phyloP scores from a whole-genome alignment of 2,329 filamentous ascomycete genomes.

The Paraphoma sp. region DNA sequence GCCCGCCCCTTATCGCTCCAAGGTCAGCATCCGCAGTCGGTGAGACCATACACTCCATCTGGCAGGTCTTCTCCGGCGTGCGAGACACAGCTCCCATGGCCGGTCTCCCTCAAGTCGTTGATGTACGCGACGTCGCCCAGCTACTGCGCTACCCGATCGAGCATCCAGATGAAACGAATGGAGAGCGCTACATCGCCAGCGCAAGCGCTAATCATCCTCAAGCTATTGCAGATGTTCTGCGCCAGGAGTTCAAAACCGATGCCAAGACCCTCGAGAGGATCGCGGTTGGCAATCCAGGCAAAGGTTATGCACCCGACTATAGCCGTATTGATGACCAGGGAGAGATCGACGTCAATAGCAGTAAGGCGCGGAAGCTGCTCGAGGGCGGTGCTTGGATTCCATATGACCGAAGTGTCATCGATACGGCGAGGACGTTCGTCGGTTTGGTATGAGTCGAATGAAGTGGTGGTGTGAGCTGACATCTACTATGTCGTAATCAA shows the following conservation, averaged over 20 bases:
- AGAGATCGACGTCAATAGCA: constrained; percentile 13
- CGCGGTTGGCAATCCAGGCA: constrained; percentile 45
- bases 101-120: constrained; percentile 44
- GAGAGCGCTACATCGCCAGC: constrained; percentile 52
- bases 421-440: constrained; percentile 46
- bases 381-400: constrained; percentile 20
- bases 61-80: constrained; percentile 43
- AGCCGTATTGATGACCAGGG: constrained; percentile 25
- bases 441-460: constrained; percentile 1
- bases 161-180: constrained; percentile 45
- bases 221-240: constrained; percentile 52
- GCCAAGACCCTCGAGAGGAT: constrained; percentile 40
- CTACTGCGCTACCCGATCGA: constrained; percentile 49
- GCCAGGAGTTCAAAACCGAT: constrained; percentile 43
- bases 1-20: constrained; percentile 48
- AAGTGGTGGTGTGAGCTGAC: not conserved
- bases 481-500: no score
- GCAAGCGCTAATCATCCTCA: constrained; percentile 44
- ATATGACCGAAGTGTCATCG: constrained; percentile 35
- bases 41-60: constrained; percentile 44
- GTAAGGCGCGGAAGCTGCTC: constrained; percentile 24
- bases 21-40: constrained; percentile 37
- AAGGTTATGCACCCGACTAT: constrained; percentile 45
- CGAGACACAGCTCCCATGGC: constrained; percentile 28
- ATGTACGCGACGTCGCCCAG: constrained; percentile 55